A percentile compares a stretch with the other conserved stretches of the same genome.
phyloP scores from a whole-genome alignment of 2,329 filamentous ascomycete species.

The Endocalyx cinctus region DNA sequence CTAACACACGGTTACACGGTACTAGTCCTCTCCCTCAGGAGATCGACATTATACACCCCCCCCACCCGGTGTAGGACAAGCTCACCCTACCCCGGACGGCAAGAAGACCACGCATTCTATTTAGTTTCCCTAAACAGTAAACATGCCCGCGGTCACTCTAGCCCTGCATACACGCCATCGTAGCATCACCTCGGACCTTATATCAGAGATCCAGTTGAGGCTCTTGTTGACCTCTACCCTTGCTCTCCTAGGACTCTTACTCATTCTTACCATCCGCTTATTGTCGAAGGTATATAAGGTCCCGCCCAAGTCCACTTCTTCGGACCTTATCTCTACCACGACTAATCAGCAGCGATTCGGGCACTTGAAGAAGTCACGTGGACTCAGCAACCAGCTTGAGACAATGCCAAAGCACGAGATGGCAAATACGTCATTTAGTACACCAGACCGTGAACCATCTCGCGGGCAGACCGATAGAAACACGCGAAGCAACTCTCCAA shows the following conservation, averaged over 20 bases:
- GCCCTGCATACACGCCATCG: constrained; percentile 21
- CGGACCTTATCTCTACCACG: constrained; percentile 7
- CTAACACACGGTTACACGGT: too few relatives aligned
- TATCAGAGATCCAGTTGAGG: constrained; percentile 21
- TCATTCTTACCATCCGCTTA: constrained; percentile 16
- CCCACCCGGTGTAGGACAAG: too few relatives aligned
- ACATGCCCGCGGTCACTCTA: constrained; percentile 35
- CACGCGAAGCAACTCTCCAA: too few relatives aligned
- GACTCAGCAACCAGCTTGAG: constrained; percentile 19
- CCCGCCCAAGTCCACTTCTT: constrained; percentile 6
- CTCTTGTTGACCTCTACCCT: constrained; percentile 17
- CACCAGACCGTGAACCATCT: too few relatives aligned
- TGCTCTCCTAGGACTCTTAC: constrained; percentile 14
- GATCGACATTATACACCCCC: too few relatives aligned
- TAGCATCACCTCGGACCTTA: constrained; percentile 24
- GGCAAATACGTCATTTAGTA: too few relatives aligned
- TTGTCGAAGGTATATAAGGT: constrained; percentile 17
- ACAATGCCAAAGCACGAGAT: constrained; percentile 25
- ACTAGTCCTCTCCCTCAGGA: too few relatives aligned
- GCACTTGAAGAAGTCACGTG: constrained; percentile 26
- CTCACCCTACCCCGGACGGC: too few relatives aligned
- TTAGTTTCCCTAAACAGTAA: constrained; percentile 31
- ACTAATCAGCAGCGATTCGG: constrained; percentile 11
- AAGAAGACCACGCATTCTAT: background rate
- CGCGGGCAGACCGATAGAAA: too few relatives aligned